Evolutionary conservation across 1,284 basidiomycete species (phyloP).

Genomic region (Marasmius tenuissimus): DNA sequence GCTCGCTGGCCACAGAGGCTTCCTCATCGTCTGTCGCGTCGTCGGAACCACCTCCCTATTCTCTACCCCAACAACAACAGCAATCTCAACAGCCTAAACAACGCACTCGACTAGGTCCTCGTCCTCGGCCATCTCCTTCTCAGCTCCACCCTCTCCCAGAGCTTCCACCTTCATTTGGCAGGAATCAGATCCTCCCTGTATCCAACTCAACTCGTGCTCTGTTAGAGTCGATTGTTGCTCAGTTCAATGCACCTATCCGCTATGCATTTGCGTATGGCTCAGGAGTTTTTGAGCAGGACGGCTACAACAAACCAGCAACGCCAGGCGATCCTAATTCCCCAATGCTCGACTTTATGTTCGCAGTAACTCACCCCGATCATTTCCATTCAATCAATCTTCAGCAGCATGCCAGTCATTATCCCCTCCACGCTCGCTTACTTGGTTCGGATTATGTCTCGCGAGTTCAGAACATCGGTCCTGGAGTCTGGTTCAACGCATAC

Average conservation of each 20-base stretch:
- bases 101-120: conserved; percentile 42
- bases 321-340: conserved; percentile 46
- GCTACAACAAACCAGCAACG: conserved; percentile 44
- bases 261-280: conserved; percentile 97
- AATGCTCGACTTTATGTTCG: conserved; percentile 96
- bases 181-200: conserved; percentile 78
- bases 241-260: conserved; percentile 84
- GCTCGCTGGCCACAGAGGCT: conserved; percentile 52
- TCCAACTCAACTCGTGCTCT: conserved; percentile 74
- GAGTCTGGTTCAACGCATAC: conserved; percentile 94
- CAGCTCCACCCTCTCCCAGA: conserved; percentile 45
- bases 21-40: conserved; percentile 32
- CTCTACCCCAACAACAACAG: conserved; percentile 26
- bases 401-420: conserved; percentile 89
- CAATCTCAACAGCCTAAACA: conserved; percentile 22
- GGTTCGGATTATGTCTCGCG: conserved; percentile 78
- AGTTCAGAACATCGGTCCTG: conserved; percentile 82
- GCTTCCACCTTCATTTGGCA: conserved; percentile 74
- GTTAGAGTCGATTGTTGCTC: conserved; percentile 72
- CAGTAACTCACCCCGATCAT: conserved; percentile 87
- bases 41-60: conserved; percentile 33
- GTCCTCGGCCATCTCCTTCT: conserved; percentile 51
- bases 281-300: conserved; percentile 88
- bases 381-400: conserved; percentile 96
- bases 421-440: conserved; percentile 77